Evolutionary conservation across 1,284 basidiomycete species (phyloP).

Genomic region (Clitocybe nebularis): DNA sequence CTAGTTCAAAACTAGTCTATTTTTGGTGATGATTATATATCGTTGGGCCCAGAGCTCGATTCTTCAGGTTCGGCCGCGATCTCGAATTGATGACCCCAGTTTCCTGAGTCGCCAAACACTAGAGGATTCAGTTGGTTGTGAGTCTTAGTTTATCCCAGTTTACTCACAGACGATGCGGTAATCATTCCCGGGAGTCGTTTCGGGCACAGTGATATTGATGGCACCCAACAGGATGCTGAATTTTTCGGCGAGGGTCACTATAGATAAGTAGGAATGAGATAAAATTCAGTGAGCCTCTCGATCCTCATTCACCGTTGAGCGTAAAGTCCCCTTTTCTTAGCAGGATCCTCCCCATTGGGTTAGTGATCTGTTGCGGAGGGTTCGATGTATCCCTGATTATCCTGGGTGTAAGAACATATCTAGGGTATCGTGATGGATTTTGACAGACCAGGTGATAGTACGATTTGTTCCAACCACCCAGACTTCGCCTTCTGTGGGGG

Average conservation of each 20-base stretch:
- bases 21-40: too few relatives aligned
- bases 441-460: conserved; percentile 42
- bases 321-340: conserved; percentile 33
- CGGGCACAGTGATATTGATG: conserved; percentile 34
- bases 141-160: not conserved
- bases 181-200: conserved; percentile 26
- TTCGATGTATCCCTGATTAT: conserved; percentile 34
- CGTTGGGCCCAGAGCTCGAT: too few relatives aligned
- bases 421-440: not conserved
- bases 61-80: not conserved
- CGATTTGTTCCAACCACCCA: conserved; percentile 40
- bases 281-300: not conserved
- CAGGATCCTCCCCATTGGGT: conserved; percentile 36
- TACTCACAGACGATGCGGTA: conserved; percentile 41
- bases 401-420: not conserved
- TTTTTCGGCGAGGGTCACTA: conserved; percentile 29
- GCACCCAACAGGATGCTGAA: conserved; percentile 39
- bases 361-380: conserved; percentile 43
- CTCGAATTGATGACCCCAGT: conserved; percentile 23
- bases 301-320: conserved; percentile 23
- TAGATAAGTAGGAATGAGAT: too few relatives aligned
- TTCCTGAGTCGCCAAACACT: conserved; percentile 53
- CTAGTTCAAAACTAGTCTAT: too few relatives aligned
- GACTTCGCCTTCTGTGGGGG: conserved; percentile 31
- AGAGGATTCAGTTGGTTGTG: not conserved